Conservation (phyloP, 495 filamentous ascomycete species). For the Neurospora sublineolata region DNA sequence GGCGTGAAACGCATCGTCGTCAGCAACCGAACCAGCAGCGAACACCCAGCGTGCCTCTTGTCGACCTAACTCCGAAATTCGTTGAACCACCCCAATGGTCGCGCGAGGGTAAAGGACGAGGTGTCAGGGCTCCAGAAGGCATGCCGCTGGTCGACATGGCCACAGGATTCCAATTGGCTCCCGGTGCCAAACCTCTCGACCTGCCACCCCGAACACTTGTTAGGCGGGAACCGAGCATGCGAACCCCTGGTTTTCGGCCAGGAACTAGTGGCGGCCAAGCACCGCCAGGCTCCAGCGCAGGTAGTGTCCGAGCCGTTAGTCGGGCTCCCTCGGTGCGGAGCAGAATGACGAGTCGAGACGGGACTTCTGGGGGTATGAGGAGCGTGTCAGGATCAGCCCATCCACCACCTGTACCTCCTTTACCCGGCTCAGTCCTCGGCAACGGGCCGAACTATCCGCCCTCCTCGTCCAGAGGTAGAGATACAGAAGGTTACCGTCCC, state of each 20-base stretch:
- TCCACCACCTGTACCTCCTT: background rate
- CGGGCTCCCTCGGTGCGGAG: background rate
- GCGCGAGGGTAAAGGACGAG: constrained; percentile 51
- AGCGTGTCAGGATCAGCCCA: background rate
- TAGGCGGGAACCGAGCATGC: background rate
- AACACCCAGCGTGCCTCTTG: constrained; percentile 36
- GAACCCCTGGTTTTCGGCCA: background rate
- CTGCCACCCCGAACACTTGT: background rate
- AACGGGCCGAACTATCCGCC: background rate
- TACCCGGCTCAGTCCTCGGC: background rate
- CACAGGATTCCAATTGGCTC: constrained; percentile 5
- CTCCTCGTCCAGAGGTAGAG: background rate
- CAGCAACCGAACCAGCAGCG: constrained; percentile 27
- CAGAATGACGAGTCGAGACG: background rate
- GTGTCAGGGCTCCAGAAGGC: constrained; percentile 50
- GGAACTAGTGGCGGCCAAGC: background rate
- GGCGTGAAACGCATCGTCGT: constrained; percentile 8
- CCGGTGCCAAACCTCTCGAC: background rate
- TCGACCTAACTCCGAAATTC: constrained; percentile 67
- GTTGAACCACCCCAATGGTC: constrained; percentile 60
- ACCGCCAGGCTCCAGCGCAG: background rate
- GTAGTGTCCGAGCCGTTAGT: background rate
- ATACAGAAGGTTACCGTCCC: background rate
- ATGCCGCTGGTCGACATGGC: constrained; percentile 50
- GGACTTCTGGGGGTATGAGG: background rate